phyloP scores from a whole-genome alignment of 805 yeast genomes.

The Groenewaldozyma salmanticensis region DNA sequence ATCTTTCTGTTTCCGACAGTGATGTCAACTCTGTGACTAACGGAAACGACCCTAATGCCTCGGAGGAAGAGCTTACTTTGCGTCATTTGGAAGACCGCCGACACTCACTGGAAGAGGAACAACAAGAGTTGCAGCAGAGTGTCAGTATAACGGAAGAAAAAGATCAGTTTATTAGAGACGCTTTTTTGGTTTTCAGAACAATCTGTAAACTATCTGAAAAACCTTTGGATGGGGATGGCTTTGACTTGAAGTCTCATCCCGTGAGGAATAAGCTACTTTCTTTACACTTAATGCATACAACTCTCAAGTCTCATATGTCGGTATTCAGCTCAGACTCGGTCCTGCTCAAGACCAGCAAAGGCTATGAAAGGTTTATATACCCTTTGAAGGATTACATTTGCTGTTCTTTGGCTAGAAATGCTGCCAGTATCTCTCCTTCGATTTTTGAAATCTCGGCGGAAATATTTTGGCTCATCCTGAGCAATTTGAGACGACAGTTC shows the following conservation, averaged over 20 bases:
- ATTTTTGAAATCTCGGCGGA: conserved; percentile 87
- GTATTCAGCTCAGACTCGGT: conserved; percentile 46
- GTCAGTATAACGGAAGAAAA: conserved; percentile 41
- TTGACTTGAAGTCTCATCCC: conserved; percentile 72
- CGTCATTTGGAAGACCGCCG: conserved; percentile 23
- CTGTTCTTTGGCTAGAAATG: conserved; percentile 76
- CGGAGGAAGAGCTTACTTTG: conserved; percentile 20
- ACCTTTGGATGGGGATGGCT: conserved; percentile 52
- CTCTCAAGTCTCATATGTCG: conserved; percentile 75
- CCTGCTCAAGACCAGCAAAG: conserved; percentile 23
- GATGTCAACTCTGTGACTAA: background rate
- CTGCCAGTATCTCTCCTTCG: conserved; percentile 84
- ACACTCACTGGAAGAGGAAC: conserved; percentile 15
- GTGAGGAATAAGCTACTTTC: conserved; percentile 87
- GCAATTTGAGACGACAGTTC: conserved; percentile 77
- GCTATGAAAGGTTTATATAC: conserved; percentile 51
- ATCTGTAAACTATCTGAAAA: conserved; percentile 90
- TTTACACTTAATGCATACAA: conserved; percentile 76
- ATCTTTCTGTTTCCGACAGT: background rate
- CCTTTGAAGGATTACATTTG: conserved; percentile 81
- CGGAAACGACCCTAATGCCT: conserved; percentile 1
- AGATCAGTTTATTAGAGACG: conserved; percentile 75
- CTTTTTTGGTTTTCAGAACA: conserved; percentile 84
- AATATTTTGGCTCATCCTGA: conserved; percentile 82
- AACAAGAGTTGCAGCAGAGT: conserved; percentile 28